Percentiles rank a stretch among this genome's conserved stretches.
Conservation (phyloP, 2,329 filamentous ascomycete genomes). For the Setomelanomma holmii region DNA sequence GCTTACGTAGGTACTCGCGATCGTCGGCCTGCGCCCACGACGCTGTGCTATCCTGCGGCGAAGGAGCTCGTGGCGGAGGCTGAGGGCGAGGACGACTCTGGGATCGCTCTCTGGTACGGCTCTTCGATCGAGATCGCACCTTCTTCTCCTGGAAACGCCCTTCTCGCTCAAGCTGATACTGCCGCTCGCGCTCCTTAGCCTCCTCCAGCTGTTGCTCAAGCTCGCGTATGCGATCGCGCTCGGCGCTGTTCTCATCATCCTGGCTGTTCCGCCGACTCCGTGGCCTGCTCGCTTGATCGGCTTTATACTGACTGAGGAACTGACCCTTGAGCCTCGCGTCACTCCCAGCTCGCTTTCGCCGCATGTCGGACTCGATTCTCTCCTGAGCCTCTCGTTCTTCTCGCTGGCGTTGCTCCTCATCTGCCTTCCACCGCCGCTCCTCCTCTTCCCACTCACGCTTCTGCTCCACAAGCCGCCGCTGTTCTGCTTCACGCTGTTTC, state of each 20-base stretch:
- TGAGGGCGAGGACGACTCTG: constrained; percentile 42
- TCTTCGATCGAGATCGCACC: constrained; percentile 47
- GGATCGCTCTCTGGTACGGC: constrained; percentile 44
- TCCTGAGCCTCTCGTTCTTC: constrained; percentile 79
- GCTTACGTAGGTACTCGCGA: constrained; percentile 67
- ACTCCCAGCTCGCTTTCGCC: constrained; percentile 65
- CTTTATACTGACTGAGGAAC: constrained; percentile 85
- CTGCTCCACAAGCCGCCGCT: constrained; percentile 69
- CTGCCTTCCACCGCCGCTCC: constrained; percentile 76
- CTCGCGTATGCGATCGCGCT: constrained; percentile 76
- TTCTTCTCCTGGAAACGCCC: constrained; percentile 54
- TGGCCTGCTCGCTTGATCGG: constrained; percentile 62
- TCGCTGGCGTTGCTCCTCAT: constrained; percentile 72
- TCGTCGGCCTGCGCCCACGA: constrained; percentile 71
- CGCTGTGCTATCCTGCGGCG: constrained; percentile 61
- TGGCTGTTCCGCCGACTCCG: constrained; percentile 48
- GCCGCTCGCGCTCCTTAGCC: constrained; percentile 70
- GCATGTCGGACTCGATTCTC: constrained; percentile 70
- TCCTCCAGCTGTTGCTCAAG: constrained; percentile 76
- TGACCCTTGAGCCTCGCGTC: constrained; percentile 79
- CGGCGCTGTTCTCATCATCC: constrained; percentile 57
- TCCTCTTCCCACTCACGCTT: constrained; percentile 80
- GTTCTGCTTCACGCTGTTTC: constrained; percentile 65
- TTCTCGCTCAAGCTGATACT: constrained; percentile 68
- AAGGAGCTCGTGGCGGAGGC: constrained; percentile 47